Evolutionary conservation across 2,329 filamentous ascomycete species (phyloP), one percentile per base, ranked within the genome.

Genomic region (Colletotrichum sidae): DNA sequence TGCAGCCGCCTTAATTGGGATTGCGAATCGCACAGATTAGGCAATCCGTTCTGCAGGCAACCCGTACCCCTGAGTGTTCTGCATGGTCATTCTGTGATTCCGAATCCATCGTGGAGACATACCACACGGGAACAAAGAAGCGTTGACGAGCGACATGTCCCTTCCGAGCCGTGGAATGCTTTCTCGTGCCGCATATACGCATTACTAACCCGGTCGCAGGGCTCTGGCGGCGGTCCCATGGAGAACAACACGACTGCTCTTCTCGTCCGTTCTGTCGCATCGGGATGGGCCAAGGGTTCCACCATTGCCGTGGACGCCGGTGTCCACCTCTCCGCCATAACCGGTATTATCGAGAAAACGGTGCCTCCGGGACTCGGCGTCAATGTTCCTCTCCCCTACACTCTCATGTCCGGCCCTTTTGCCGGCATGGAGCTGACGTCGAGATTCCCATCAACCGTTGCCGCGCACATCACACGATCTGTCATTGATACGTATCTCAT

Each of bases 301-400:
- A 78, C 97, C 45, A 83, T 98, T 35, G 94, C 95, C n/a, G 91
- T 99, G 56, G 96, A 99, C 81, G 94, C 94, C 9, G 96, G 96
- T 52, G 93, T 94, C 38, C 92, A 97, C 76, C 86, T 99, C 45
- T 89, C 92, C 35, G 89, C 93, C 60, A 97, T 99, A 61, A 88
- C 88, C n/a, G 86, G 87, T 52, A 92, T 97, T 52, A 83, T 99
- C 34, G 85, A 93, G 67, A 75, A 82, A n/a, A 81, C 82, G 3
- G 77, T 78, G 60, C 81, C 79, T 10, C 9, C 71, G 8, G 74
- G 74, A 2, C 76, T 84, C 8, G 77, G 77, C 10, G 64, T 70
- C 6, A 68, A 75, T 4, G 67, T 80, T 6, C 60, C 78, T 4
- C 77, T 84, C 13, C 85, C 86, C 0, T 82, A 89, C 68, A 88